phyloP scores from a whole-genome alignment of 768 basidiomycete species.

The Daedaleopsis sinensis region DNA sequence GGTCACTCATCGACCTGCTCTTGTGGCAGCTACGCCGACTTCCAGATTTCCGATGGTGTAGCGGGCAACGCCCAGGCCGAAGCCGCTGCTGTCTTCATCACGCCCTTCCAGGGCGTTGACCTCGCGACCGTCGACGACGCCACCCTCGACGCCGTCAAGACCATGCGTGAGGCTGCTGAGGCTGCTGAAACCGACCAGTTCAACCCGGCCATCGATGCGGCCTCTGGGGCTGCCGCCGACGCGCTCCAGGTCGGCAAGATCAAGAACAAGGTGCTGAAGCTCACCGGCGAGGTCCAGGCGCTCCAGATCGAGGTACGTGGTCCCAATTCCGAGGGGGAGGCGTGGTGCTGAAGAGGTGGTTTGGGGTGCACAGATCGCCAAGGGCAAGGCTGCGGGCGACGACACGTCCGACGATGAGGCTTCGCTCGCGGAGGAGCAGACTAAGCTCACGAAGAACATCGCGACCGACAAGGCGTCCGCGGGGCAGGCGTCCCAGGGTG shows the following conservation, averaged over 20 bases:
- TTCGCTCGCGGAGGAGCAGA: constrained; percentile 32
- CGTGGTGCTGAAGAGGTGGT: background rate
- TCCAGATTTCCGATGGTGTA: constrained; percentile 44
- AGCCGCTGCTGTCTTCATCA: constrained; percentile 43
- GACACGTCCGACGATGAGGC: constrained; percentile 33
- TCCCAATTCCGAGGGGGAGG: background rate
- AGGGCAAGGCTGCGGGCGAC: constrained; percentile 36
- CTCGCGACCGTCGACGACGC: constrained; percentile 35
- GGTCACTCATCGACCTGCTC: too few species aligned
- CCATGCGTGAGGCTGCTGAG: constrained; percentile 42
- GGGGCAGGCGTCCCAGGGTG: constrained; percentile 36
- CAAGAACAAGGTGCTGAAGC: constrained; percentile 50
- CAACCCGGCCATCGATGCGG: constrained; percentile 40
- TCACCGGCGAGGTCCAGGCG: constrained; percentile 40
- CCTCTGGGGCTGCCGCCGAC: constrained; percentile 35
- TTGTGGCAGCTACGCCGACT: constrained; percentile 39
- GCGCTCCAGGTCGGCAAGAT: constrained; percentile 44
- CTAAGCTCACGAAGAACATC: constrained; percentile 41
- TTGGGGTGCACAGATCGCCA: constrained; percentile 40
- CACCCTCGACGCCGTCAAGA: constrained; percentile 30
- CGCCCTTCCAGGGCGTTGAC: constrained; percentile 37
- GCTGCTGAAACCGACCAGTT: constrained; percentile 40
- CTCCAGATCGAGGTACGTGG: constrained; percentile 37
- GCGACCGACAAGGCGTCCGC: constrained; percentile 33
- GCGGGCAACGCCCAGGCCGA: constrained; percentile 39